Conservation (phyloP, 176 grass and related monocot species). For the Miscanthus lutarioriparius region DNA sequence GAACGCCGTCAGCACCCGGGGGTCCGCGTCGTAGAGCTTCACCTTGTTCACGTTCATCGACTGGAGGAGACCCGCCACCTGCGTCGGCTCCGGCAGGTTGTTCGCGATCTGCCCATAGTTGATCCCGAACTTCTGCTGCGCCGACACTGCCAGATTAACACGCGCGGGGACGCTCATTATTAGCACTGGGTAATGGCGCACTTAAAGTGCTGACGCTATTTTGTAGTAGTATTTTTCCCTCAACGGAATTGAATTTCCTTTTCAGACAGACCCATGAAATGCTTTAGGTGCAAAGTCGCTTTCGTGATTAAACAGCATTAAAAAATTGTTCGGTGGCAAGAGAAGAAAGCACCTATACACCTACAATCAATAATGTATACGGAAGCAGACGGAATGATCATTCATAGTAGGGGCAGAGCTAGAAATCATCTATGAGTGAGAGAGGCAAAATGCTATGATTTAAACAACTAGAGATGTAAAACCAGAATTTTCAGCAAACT, state of each 20-base stretch:
- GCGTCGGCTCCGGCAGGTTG: constrained; percentile 63
- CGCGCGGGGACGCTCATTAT: neutral
- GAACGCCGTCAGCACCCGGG: constrained; percentile 63
- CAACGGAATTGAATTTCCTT: constrained; percentile 12
- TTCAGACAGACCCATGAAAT: constrained; percentile 28
- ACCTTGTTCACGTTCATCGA: constrained; percentile 71
- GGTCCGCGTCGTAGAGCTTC: constrained; percentile 81
- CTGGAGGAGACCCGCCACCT: constrained; percentile 55
- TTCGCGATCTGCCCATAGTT: constrained; percentile 89
- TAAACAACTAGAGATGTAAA: too few relatives aligned
- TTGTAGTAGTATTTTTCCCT: neutral
- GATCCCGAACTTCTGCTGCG: constrained; percentile 66
- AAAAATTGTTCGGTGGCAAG: constrained; percentile 18
- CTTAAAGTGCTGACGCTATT: neutral
- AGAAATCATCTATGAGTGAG: neutral
- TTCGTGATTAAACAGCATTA: constrained; percentile 26
- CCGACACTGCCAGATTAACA: constrained; percentile 30
- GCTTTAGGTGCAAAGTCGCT: constrained; percentile 45
- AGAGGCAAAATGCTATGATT: neutral
- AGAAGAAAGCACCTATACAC: neutral
- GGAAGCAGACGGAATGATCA: constrained; percentile 19
- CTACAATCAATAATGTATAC: constrained; percentile 5
- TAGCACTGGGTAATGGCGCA: neutral
- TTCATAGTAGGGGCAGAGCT: neutral
- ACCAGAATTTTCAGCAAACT: too few relatives aligned